Percentiles rank a stretch among this genome's conserved stretches.
Evolutionary conservation across 441 rosid species (phyloP).

Genomic region (Pelargonium fulgidum): DNA sequence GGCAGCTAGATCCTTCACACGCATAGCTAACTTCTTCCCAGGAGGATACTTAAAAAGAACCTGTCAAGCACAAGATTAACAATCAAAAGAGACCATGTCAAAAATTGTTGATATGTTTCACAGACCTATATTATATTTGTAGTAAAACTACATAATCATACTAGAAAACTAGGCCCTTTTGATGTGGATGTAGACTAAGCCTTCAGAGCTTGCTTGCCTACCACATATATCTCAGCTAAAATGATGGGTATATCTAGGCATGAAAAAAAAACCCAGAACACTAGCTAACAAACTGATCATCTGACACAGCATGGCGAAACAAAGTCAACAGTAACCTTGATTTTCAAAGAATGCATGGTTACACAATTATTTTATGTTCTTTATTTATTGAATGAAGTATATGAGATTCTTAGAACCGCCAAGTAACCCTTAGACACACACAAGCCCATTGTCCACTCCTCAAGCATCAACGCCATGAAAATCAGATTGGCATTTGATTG

Average conservation of each 20-base stretch:
- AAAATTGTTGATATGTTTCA: neutral
- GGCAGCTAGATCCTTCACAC: conserved; percentile 72
- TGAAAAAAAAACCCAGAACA: neutral
- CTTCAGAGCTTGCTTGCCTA: neutral
- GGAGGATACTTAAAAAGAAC: conserved; percentile 86
- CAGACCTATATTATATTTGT: neutral
- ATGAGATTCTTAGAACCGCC: too few species aligned
- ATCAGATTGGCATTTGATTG: too few species aligned
- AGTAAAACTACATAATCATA: neutral
- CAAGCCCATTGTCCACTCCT: too few species aligned
- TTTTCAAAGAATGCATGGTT: too few species aligned
- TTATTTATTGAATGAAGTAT: too few species aligned
- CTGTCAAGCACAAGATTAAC: conserved; percentile 32
- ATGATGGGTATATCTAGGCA: neutral
- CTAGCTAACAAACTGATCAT: neutral
- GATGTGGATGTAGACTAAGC: neutral
- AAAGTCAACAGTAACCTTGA: neutral
- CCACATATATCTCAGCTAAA: neutral
- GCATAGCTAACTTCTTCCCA: conserved; percentile 74
- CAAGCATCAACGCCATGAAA: too few species aligned
- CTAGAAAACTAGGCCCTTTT: neutral
- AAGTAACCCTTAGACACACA: too few species aligned
- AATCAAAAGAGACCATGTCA: neutral
- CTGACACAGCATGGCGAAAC: neutral
- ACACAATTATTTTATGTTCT: too few species aligned